Base-by-base conservation (phyloP, 1,139 yeast species). In the Yamadazyma dendronema region DNA sequence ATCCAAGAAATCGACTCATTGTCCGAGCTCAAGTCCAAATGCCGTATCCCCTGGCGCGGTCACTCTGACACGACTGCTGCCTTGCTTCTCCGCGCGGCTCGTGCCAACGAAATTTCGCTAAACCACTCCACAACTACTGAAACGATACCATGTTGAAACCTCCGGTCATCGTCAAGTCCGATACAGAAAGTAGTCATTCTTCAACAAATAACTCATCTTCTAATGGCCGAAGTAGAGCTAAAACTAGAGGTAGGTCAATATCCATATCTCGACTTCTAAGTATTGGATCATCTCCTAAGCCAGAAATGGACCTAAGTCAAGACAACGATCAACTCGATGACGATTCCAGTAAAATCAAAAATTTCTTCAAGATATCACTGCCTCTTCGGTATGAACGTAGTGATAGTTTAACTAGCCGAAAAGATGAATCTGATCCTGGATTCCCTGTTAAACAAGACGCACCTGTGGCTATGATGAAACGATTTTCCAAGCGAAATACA, bases 321-420 rank as follows among this genome's bases (percentile, higher is more conserved):
- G 8, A 19, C 6, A n/a, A 24, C 12, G 8, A 7, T 8, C 12
- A 30, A 8, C 37, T 37, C 22, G 41, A 36, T 10, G 36, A 34
- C 9, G 46, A 43, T 14, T 33, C 37, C 10, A 31, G 34, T 11
- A 59, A 57, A 38, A 46, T 61, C 17, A 58, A 57, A 40, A 53
- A 47, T 29, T 46, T 61, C 14, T 59, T 61, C 47, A 56, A 54
- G 34, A 32, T 39, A 17, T 31, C 44, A 9, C 37, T 22, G 25
- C 38, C 38, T 5, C 28, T 35, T 10, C 28, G 25, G 5, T 26
- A 31, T 10, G 38, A 31, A 14, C 16, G 16, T 7, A 13, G 34
- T 15, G 12, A 7, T 11, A 22, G 21, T 11, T 24, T 22, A 9
- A 23, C 26, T 10, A 12, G 19, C 10, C 21, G 19, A 21, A 17